Evolutionary conservation across 768 basidiomycete genomes (phyloP).

Genomic region (Russula ochroleuca): DNA sequence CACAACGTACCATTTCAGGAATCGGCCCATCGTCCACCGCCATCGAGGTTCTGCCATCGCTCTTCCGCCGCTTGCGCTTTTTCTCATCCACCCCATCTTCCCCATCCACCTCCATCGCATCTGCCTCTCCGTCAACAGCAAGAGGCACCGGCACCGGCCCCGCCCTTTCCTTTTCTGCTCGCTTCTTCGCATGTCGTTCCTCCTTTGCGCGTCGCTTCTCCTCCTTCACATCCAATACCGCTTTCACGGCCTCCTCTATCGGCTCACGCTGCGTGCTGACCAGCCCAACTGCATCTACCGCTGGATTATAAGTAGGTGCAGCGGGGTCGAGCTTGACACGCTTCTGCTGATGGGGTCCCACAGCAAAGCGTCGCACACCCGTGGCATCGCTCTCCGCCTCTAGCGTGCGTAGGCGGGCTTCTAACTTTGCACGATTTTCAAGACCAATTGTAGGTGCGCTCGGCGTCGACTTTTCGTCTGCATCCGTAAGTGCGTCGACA

Average conservation of each 20-base stretch:
- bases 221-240: constrained; percentile 76
- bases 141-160: constrained; percentile 29
- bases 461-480: constrained; percentile 83
- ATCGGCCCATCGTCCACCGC: constrained; percentile 25
- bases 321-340: constrained; percentile 80
- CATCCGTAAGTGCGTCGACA: constrained; percentile 92
- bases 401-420: constrained; percentile 84
- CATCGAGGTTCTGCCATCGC: constrained; percentile 10
- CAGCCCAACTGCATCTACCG: constrained; percentile 77
- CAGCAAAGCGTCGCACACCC: constrained; percentile 62
- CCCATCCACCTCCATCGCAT: constrained; percentile 46
- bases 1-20: constrained; percentile 20
- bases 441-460: constrained; percentile 83
- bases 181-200: constrained; percentile 68
- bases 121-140: constrained; percentile 28
- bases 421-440: constrained; percentile 92
- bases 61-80: constrained; percentile 41
- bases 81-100: constrained; percentile 37
- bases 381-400: constrained; percentile 77
- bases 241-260: constrained; percentile 69
- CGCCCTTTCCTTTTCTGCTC: constrained; percentile 46
- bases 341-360: constrained; percentile 61
- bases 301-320: constrained; percentile 78
- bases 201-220: constrained; percentile 82
- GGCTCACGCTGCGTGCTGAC: constrained; percentile 84